Evolutionary conservation across 2,329 filamentous ascomycete genomes (phyloP).

Genomic region (Alternaria gansuensis): DNA sequence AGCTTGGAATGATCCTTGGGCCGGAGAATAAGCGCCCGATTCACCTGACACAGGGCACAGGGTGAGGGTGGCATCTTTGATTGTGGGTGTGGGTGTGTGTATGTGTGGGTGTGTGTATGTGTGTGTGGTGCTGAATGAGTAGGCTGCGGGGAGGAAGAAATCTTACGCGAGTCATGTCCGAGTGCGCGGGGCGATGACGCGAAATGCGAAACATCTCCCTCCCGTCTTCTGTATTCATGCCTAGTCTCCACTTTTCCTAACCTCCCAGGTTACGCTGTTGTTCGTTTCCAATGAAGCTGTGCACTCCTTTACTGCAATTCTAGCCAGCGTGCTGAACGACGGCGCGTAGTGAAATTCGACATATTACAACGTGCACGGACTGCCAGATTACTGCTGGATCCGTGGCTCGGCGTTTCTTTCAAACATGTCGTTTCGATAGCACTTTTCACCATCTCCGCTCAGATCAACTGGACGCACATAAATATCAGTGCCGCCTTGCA

Average conservation of each 20-base stretch:
- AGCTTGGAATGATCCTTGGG: conserved; percentile 96
- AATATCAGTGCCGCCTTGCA: not conserved
- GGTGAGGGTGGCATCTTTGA: conserved; percentile 74
- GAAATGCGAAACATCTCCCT: not conserved
- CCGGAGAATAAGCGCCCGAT: conserved; percentile 86
- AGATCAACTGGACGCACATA: not conserved
- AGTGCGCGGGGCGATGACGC: not conserved
- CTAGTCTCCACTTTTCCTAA: not conserved
- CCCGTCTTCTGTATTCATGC: not conserved
- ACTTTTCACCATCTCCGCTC: not conserved
- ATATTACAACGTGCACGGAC: not conserved
- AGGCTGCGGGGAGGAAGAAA: conserved; percentile 5
- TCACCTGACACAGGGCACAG: conserved; percentile 78
- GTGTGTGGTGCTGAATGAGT: conserved; percentile 3
- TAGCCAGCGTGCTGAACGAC: not conserved
- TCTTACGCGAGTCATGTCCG: not conserved
- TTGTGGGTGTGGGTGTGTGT: conserved; percentile 1
- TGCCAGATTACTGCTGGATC: not conserved
- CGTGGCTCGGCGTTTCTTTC: not conserved
- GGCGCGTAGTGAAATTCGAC: not conserved
- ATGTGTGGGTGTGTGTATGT: not conserved
- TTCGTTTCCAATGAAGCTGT: not conserved
- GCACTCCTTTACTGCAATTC: not conserved
- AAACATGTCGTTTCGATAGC: not conserved
- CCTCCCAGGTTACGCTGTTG: not conserved